Evolutionary conservation across 331 rosid species (phyloP), one percentile per base, ranked within the genome.

Genomic region (Arachis monticola): DNA sequence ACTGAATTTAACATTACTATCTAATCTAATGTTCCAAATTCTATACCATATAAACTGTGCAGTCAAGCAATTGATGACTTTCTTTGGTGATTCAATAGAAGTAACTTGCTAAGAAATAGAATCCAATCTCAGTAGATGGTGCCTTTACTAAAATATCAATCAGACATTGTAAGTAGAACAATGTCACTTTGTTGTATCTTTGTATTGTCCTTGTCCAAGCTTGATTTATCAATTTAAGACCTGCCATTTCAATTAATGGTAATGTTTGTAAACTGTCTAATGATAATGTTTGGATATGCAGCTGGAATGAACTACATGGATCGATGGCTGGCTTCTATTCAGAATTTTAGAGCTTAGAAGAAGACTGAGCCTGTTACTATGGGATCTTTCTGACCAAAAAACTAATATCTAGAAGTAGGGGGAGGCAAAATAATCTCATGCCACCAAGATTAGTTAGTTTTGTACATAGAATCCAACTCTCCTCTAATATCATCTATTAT

Each of bases 241-340:
- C 30, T 27, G 30, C 30, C 30, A 27, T 27, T 27, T 27, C 30
- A 27, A 27, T 27, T 27, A 27, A 27, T 27, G 30, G 1, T 27
- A 27, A 27, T 27, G 30, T 27, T 27, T 27, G 30, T 27, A 27
- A 27, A 27, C 30, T 27, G 30, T 27, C 30, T 27, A 27, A 27
- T 27, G 30, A 27, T 27, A 27, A 32, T 67, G 69, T 10, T 78
- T 75, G 78, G 66, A 78, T 66, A 48, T 83, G 89, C 93, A 92
- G 99, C 81, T 51, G 79, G 91, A 78, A 84, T 83, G 81, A 87
- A 83, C 60, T 81, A 86, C 73, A 67, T 94, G 86, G 89, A 89
- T 73, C 86, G 85, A 50, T 90, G 88, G 92, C 85, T 90, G 46
- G 88, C 90, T 72, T 90, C 90, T 74, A 80, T 88, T 74, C 88